These are phyloP conservation scores for Pseudopithomyces maydicus DNA, from an alignment of 2,329 filamentous ascomycete genomes.

Conservation along the genomic window DNA sequence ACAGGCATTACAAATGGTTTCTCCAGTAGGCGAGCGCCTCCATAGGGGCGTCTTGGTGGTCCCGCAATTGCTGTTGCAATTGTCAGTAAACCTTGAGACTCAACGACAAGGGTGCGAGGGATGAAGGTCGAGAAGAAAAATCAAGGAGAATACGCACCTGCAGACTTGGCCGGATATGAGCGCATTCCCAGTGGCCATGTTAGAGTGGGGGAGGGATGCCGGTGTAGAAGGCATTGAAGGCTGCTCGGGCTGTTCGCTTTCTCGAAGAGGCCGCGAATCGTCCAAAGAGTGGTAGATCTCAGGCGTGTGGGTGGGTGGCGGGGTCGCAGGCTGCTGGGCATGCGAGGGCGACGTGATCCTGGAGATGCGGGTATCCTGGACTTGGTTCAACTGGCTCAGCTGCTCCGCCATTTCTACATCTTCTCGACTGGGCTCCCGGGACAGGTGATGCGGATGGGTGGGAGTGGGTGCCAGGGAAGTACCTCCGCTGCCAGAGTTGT, in stretches of 20 bases:
- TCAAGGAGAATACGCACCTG: slow-evolving; percentile 60
- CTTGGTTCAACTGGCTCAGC: slow-evolving; percentile 51
- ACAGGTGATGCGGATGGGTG: slow-evolving; percentile 44
- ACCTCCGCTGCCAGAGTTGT: slow-evolving; percentile 37
- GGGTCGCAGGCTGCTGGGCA: slow-evolving; percentile 21
- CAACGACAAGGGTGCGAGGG: not conserved
- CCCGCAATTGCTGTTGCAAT: slow-evolving; percentile 77
- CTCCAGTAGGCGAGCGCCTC: slow-evolving; percentile 89
- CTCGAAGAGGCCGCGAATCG: slow-evolving; percentile 38
- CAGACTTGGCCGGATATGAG: slow-evolving; percentile 68
- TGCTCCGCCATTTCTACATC: slow-evolving; percentile 57
- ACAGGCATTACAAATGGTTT: slow-evolving; percentile 97
- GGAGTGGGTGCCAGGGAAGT: slow-evolving; percentile 44
- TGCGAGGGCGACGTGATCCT: slow-evolving; percentile 23
- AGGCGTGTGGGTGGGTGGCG: slow-evolving; percentile 27
- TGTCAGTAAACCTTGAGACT: slow-evolving; percentile 11
- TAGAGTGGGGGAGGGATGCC: slow-evolving; percentile 24
- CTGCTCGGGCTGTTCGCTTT: slow-evolving; percentile 21
- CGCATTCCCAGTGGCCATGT: slow-evolving; percentile 30
- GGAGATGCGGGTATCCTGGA: slow-evolving; percentile 40
- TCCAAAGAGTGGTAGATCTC: slow-evolving; percentile 49
- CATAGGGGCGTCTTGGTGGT: slow-evolving; percentile 94
- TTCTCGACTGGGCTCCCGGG: slow-evolving; percentile 53
- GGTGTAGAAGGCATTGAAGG: slow-evolving; percentile 27
- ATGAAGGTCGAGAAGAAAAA: not conserved